Evolutionary conservation across 192 early-diverging fungal genomes (phyloP).

Genomic region (Thamnidium elegans): DNA sequence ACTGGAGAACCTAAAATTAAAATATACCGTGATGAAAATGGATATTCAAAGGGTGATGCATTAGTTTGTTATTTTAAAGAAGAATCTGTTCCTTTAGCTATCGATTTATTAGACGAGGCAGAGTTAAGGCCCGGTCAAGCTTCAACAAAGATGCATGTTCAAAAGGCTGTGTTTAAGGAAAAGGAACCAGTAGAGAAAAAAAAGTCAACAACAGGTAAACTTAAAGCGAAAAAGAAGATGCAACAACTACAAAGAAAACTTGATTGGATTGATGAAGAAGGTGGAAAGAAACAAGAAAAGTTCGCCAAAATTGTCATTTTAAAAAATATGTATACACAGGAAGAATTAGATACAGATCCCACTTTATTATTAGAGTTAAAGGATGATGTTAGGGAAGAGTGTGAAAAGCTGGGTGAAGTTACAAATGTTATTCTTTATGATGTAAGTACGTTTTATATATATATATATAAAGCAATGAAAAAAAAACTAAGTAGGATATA

Average conservation of each 20-base stretch:
- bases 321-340: constrained; percentile 91
- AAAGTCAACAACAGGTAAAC: constrained; percentile 50
- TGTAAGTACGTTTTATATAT: constrained; percentile 53
- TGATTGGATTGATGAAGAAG: constrained; percentile 85
- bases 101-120: constrained; percentile 84
- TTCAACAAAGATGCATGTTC: constrained; percentile 64
- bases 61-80: constrained; percentile 88
- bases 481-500: constrained; percentile 26
- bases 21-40: constrained; percentile 74
- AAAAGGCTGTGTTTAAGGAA: constrained; percentile 81
- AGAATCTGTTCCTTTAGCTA: constrained; percentile 83
- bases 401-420: constrained; percentile 90
- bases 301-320: constrained; percentile 83
- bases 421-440: constrained; percentile 95
- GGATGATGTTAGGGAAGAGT: constrained; percentile 90
- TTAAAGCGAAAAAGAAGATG: constrained; percentile 60
- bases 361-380: constrained; percentile 87
- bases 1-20: constrained; percentile 80
- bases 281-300: constrained; percentile 66
- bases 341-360: constrained; percentile 89
- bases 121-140: constrained; percentile 67
- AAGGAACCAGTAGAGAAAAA: constrained; percentile 47
- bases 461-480: not conserved
- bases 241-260: constrained; percentile 77
- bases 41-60: constrained; percentile 83